Evolutionary conservation across 2,329 filamentous ascomycete genomes (phyloP), one percentile per base, ranked within the genome.

Genomic region (Fusarium vanettenii): DNA sequence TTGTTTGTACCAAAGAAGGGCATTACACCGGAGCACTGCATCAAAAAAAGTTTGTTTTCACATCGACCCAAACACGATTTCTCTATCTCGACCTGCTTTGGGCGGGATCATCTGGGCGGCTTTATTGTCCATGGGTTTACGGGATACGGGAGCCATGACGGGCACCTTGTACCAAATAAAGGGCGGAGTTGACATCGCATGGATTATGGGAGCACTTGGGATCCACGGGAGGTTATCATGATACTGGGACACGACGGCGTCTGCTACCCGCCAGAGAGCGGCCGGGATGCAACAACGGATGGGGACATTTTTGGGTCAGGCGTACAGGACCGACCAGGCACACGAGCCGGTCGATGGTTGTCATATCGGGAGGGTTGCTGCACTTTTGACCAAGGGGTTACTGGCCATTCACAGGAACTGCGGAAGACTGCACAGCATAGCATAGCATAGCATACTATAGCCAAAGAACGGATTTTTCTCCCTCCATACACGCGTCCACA

Each of bases 21-120:
- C 86, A 86, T 86, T 79, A 81, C 76, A 85, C 78, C 79, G 85
- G 86, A 86, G 85, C 84, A 86, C 82, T 85, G 85, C 85, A 86
- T 87, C 84, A 85, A 85, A 85, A 85, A 83, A 82, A 80, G 75
- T 75, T 76, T 78, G 69, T 73, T 75, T 52, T 76, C 78, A 74
- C 61, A 70, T 71, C 60, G 69, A 77, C 65, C 66, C 75, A 76
- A 76, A 70, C 72, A 67, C 71, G 69, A 76, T 71, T 75, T 68
- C 68, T 68, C 62, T 73, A 72, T 69, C 68, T 72, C 73, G 56
- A 71, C 69, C 72, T 64, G 70, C 61, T 70, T 63, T 64, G 72
- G 48, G 37, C 69, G 66, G 67, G 69, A 79, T 73, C 37, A 74
- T 69, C 57, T 72, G 74, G 73, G 73, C 64, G 77, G 77, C 67